Base-by-base conservation (phyloP, 352 stramenopile genomes). In the Phytophthora sojae region DNA sequence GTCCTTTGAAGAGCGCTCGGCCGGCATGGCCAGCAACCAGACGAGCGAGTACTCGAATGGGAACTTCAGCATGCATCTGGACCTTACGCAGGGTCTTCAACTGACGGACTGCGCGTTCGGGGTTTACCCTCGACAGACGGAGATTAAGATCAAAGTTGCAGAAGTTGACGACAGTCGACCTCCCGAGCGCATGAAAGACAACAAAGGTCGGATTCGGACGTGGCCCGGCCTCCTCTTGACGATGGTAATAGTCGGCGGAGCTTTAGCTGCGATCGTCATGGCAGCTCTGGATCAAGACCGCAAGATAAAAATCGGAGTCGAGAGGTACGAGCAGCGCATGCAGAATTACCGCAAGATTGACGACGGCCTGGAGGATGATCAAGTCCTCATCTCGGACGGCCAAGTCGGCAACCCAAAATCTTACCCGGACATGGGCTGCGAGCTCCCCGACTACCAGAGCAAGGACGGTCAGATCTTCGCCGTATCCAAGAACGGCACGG, bases 171-270 rank as follows among this genome's bases (percentile, higher is more conserved):
- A 75, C 6, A 57, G 44, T 5, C 23, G 29, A 5, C 56, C 57
- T 12, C 71, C 73, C 3, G 82, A 90, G 64, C 75, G 71, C 9
- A 65, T 70, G 52, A 69, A 73, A 23, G 78, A 90, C 74, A 92
- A 91, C 75, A 93, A 91, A 55, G 88, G 88, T 15, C 83, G 84
- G 35, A 82, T 90, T 60, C 76, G 80, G 80, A 89, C 75, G 1
- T 91, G 82, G 80, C 75, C 80, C 29, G 82, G 82, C 8, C 58
- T 92, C 9, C 44, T 93, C 12, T 29, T 91, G 15, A n/a, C 91
- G 14, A 51, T 82, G 17, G 4, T 85, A 5, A 66, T 93, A n/a
- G 51, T 90, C 2, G 71, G 52, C 6, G 79, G 54, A 1, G 80
- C 80, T 17, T 35, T 64, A 19, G 71, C 65, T 32, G 83, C 75